These are phyloP conservation scores for Puya raimondii DNA, from an alignment of 176 grass and related monocot genomes.

Conservation along the genomic window DNA sequence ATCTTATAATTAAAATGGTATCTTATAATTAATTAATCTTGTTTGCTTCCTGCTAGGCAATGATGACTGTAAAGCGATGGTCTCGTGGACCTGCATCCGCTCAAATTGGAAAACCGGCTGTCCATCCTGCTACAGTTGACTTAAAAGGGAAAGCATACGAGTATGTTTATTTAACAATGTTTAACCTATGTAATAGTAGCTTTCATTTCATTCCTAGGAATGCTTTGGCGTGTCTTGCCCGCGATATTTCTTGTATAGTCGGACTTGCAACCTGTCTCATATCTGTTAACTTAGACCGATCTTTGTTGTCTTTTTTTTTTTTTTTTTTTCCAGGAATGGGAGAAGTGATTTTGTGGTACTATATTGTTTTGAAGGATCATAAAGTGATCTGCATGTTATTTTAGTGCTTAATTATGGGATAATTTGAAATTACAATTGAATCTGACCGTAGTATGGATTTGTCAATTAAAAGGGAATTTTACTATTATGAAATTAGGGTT, in stretches of 20 bases:
- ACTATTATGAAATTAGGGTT: no score
- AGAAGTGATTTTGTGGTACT: no score
- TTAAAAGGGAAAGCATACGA: constrained; percentile 97
- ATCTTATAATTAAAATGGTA: background rate
- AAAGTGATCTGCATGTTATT: background rate
- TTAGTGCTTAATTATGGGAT: background rate
- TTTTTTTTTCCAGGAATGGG: background rate
- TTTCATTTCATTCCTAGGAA: background rate
- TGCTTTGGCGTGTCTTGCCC: background rate
- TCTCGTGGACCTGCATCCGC: constrained; percentile 52
- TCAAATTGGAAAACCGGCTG: constrained; percentile 88
- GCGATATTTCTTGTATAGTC: background rate
- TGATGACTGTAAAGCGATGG: constrained; percentile 96
- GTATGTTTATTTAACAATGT: constrained; percentile 38
- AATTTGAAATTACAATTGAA: no score
- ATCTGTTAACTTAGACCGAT: background rate
- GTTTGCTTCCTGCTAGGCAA: constrained; percentile 44
- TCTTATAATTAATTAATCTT: background rate
- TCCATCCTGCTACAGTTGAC: constrained; percentile 76
- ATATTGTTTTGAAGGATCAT: no score
- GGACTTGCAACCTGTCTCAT: background rate
- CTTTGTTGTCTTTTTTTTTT: background rate
- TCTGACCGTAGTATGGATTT: no score
- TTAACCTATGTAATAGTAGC: background rate
- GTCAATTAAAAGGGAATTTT: no score